Evolutionary conservation across 305 asterid genomes (phyloP), one percentile per base, ranked within the genome.

Genomic region (Fraxinus albicans): DNA sequence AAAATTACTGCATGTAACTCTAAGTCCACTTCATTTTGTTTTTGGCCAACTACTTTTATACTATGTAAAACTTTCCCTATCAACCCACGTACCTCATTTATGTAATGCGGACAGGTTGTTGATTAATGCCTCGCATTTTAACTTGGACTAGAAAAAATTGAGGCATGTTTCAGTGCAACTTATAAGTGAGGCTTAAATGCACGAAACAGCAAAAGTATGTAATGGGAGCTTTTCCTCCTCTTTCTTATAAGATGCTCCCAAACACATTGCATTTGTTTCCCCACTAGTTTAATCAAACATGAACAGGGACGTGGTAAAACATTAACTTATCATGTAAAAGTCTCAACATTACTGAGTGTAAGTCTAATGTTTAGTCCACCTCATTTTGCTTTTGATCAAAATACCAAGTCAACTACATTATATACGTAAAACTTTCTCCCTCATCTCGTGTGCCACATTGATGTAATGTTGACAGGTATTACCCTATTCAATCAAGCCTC

Each of bases 361-460:
- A 60, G 31, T 60, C 70, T 60, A 60, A 60, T n/a, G 27, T 6
- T 58, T 6, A 58, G 27, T 58, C 27, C 67, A 19, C 67, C 25
- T 58, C 67, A 53, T 53, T 5, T 53, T 53, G 65, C 1, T 58
- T 63, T 63, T 23, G 31, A 63, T 25, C 73, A 0, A 63, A 63
- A 63, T 63, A 63, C 73, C 34, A 63, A 31, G 19, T 80, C 53
- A 69, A 80, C 73, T 12, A 31, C 72, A 50, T 21, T 38, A 1
- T 13, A 50, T 15, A 13, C 7, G 21, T 13, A 47, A 50, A 13
- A 50, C 21, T 80, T 74, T 67, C 83, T 53, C 73, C 44, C 44
- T 77, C 21, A 65, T 50, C 63, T 10, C 74, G 60, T 76, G 42
- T 85, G 84, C 74, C 69, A 80, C 74, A 53, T 81, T 73, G 44